Evolutionary conservation across 768 basidiomycete genomes (phyloP).

Genomic region (Leccinum subgranulosum): DNA sequence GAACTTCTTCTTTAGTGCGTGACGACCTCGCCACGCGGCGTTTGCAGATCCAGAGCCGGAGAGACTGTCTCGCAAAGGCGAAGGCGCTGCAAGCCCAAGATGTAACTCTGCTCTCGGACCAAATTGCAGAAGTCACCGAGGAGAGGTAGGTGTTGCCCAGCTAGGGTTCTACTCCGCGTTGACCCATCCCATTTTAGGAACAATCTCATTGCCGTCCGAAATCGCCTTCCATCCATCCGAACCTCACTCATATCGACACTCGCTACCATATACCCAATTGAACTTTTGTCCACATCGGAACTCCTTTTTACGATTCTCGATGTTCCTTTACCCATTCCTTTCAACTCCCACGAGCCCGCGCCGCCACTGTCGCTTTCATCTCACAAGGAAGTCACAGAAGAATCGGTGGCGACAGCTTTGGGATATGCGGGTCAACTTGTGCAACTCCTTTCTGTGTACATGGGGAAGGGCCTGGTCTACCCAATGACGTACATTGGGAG

Average conservation of each 20-base stretch:
- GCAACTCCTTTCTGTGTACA: constrained; percentile 75
- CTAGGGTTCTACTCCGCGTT: constrained; percentile 12
- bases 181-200: constrained; percentile 36
- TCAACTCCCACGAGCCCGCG: constrained; percentile 69
- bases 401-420: constrained; percentile 81
- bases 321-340: constrained; percentile 88
- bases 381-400: constrained; percentile 78
- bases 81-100: constrained; percentile 38
- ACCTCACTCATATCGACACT: constrained; percentile 68
- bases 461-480: constrained; percentile 76
- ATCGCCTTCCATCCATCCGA: constrained; percentile 50
- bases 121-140: constrained; percentile 34
- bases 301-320: constrained; percentile 86
- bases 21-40: constrained; percentile 42
- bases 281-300: constrained; percentile 76
- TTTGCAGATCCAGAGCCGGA: constrained; percentile 43
- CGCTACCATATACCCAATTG: constrained; percentile 84
- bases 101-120: constrained; percentile 18
- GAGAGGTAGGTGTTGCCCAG: constrained; percentile 35
- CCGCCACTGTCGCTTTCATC: constrained; percentile 70
- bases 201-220: constrained; percentile 44
- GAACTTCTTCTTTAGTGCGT: constrained; percentile 35
- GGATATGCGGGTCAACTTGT: constrained; percentile 89
- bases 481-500: constrained; percentile 90
- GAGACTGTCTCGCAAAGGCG: constrained; percentile 44